Conservation (phyloP, 768 basidiomycete species). For the Psilocybe sp. region DNA sequence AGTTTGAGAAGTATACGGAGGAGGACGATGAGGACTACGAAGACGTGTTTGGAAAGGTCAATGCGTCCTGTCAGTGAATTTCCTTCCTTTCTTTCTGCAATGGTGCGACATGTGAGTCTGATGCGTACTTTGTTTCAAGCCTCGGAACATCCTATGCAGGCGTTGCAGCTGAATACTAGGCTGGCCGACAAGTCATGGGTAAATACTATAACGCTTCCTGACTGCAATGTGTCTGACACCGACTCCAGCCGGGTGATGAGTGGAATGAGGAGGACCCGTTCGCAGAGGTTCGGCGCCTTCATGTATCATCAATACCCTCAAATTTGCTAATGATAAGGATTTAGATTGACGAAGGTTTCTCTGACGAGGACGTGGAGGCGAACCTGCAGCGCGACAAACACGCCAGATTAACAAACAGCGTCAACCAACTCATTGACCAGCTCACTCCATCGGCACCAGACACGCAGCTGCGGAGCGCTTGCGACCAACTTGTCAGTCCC, state of each 20-base stretch:
- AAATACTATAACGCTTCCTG: slow-evolving; percentile 11
- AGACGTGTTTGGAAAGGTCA: slow-evolving; percentile 86
- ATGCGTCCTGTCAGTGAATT: slow-evolving; percentile 53
- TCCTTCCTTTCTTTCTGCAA: background rate
- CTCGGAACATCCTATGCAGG: slow-evolving; percentile 63
- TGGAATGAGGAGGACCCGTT: slow-evolving; percentile 96
- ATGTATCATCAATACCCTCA: background rate
- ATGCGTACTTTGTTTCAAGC: slow-evolving; percentile 23
- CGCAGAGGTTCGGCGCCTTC: slow-evolving; percentile 61
- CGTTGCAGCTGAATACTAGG: slow-evolving; percentile 81
- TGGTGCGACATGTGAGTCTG: background rate
- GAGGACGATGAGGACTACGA: slow-evolving; percentile 91
- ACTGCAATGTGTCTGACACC: background rate
- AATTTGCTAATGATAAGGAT: background rate
- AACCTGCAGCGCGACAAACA: slow-evolving; percentile 93
- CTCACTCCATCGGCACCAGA: slow-evolving; percentile 80
- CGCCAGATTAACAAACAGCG: slow-evolving; percentile 77
- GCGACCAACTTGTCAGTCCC: slow-evolving; percentile 78
- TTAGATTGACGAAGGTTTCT: slow-evolving; percentile 91
- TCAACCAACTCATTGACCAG: slow-evolving; percentile 84
- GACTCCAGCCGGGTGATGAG: slow-evolving; percentile 75
- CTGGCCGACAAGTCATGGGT: slow-evolving; percentile 93
- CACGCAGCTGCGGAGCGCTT: slow-evolving; percentile 79
- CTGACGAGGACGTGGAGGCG: slow-evolving; percentile 87
- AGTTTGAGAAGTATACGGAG: slow-evolving; percentile 85